Evolutionary conservation across 148 eudicot genomes (phyloP), one percentile per base, ranked within the genome.

Genomic region (Limonium bicolor): DNA sequence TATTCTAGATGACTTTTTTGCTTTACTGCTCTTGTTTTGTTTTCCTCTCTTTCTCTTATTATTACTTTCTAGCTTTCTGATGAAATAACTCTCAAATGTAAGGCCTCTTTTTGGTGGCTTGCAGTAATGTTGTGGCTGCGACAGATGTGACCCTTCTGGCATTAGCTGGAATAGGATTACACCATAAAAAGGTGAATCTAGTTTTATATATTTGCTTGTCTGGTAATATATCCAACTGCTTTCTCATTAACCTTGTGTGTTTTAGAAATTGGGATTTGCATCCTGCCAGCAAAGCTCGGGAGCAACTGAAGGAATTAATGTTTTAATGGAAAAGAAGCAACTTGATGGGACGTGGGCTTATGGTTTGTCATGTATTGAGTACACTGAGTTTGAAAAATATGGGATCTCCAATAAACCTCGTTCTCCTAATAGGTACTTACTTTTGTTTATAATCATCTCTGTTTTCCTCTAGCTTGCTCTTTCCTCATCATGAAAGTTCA

Each of bases 121-220:
- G 76, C 87, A 90, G 97, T 61, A 90, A 90, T 73, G 97, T 90
- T 56, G 87, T 78, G 60, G 97, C 97, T 62, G 97, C 95, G 51
- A 84, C 97, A 50, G 97, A 90, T 71, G 54, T 78, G 54, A 90
- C 97, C 21, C 54, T 90, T 27, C 53, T 90, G 67, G 97, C 97
- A 11, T 63, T 90, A 68, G 84, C 93, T 11, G 97, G 97, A 60
- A 73, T 80, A 66, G 97, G 97, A 60, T 64, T 90, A 73, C 87
- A 62, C 54, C 80, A 84, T 25, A 64, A 69, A 26, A 90, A 80
- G 95, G 97, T 76, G 55, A 26, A 12, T 31, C n/a, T 36, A 38
- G 53, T 46, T 53, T 48, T 24, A n/a, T 25, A 17, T n/a, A n/a
- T n/a, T n/a, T n/a, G n/a, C n/a, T n/a, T n/a, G n/a, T n/a, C n/a